Percentiles rank a stretch among this genome's conserved stretches.
phyloP scores from a whole-genome alignment of 805 yeast genomes.

The Metschnikowia sp. region DNA sequence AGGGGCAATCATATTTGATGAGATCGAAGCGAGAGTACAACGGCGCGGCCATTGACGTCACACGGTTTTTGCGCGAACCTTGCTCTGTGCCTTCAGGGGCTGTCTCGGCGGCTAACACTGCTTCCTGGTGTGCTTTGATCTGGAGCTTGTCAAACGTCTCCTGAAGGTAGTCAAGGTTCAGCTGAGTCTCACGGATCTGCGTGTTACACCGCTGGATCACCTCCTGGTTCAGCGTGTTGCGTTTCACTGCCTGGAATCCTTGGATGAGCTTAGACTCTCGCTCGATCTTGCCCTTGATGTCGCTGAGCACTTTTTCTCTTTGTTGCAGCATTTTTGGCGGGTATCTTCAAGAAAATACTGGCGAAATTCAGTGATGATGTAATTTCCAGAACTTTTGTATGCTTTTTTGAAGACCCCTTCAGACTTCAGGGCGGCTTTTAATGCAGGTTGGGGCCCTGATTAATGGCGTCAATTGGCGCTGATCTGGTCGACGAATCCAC shows the following conservation, averaged over 20 bases:
- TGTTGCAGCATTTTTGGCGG: constrained; percentile 11
- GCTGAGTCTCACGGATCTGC: constrained; percentile 85
- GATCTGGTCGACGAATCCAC: too few relatives aligned
- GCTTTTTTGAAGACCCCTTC: too few relatives aligned
- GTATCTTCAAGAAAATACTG: too few relatives aligned
- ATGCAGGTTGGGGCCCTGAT: too few relatives aligned
- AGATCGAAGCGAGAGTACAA: constrained; percentile 72
- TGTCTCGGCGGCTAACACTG: constrained; percentile 1
- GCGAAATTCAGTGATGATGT: too few relatives aligned
- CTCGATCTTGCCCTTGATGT: constrained; percentile 81
- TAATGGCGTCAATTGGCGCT: too few relatives aligned
- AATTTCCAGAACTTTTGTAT: too few relatives aligned
- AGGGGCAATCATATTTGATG: constrained; percentile 89
- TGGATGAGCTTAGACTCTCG: constrained; percentile 83
- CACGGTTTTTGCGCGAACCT: constrained; percentile 2
- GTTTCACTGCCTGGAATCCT: constrained; percentile 80
- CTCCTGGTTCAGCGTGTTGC: constrained; percentile 70
- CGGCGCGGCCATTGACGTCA: constrained; percentile 27
- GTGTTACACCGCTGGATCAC: constrained; percentile 91
- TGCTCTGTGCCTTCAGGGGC: constrained; percentile 1
- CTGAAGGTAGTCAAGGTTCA: constrained; percentile 84
- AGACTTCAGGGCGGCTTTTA: too few relatives aligned
- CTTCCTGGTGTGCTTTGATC: constrained; percentile 24
- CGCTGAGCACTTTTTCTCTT: constrained; percentile 44
- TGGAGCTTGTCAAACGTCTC: constrained; percentile 66